Evolutionary conservation across 176 grass and related monocot species (phyloP).

Genomic region (Musa itinerans): DNA sequence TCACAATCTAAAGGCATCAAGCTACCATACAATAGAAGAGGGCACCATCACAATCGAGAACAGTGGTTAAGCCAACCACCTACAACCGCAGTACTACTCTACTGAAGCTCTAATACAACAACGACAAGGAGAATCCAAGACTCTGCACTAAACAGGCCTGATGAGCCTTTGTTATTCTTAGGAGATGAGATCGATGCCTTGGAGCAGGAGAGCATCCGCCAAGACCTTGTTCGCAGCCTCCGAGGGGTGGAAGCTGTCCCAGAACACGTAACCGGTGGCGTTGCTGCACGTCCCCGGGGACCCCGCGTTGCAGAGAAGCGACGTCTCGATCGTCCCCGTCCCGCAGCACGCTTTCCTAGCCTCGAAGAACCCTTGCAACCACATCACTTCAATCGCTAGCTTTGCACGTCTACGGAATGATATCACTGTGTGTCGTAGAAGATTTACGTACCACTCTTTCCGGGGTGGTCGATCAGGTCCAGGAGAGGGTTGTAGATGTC

Average conservation of each 20-base stretch:
- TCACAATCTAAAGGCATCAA: no score
- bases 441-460: conserved; percentile 30
- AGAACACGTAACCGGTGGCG: conserved; percentile 88
- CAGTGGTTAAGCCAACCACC: no score
- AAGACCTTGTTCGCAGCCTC: conserved; percentile 87
- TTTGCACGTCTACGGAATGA: not conserved
- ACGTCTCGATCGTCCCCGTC: conserved; percentile 89
- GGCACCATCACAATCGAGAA: no score
- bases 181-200: conserved; percentile 73
- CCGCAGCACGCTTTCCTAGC: conserved; percentile 69
- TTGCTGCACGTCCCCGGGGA: conserved; percentile 66
- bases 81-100: no score
- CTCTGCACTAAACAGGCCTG: no score
- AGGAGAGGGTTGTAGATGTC: conserved; percentile 88
- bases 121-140: no score
- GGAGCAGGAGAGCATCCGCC: conserved; percentile 51
- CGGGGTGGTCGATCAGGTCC: conserved; percentile 54
- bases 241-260: conserved; percentile 93
- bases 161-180: conserved; percentile 10
- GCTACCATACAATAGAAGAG: no score
- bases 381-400: not conserved
- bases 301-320: conserved; percentile 56
- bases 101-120: no score
- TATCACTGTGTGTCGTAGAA: not conserved
- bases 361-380: conserved; percentile 61